Evolutionary conservation across 257 asterid genomes (phyloP).

Genomic region (Petunia axillaris): DNA sequence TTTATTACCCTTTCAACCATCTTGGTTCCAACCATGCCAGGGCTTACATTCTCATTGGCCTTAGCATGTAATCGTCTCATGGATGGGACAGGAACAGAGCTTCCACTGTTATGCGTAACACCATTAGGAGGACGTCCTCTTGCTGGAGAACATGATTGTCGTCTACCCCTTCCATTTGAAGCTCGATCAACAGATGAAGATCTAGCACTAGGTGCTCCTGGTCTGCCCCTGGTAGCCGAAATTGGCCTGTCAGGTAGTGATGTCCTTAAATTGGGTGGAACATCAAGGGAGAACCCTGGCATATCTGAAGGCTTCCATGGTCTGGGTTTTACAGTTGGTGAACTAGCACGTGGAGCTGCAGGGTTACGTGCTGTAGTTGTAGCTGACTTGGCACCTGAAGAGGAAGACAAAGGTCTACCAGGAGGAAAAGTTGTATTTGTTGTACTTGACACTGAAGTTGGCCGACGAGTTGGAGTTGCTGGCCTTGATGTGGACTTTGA

Average conservation of each 20-base stretch:
- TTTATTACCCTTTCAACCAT: slow-evolving; percentile 97
- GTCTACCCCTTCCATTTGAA: slow-evolving; percentile 81
- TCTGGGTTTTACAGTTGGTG: slow-evolving; percentile 82
- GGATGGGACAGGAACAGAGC: slow-evolving; percentile 80
- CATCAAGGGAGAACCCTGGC: slow-evolving; percentile 95
- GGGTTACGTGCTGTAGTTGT: slow-evolving; percentile 52
- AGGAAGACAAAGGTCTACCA: slow-evolving; percentile 50
- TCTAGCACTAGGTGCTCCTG: slow-evolving; percentile 85
- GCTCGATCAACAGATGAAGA: slow-evolving; percentile 86
- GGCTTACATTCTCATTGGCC: slow-evolving; percentile 93
- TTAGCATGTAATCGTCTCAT: slow-evolving; percentile 77
- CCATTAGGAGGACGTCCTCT: slow-evolving; percentile 99
- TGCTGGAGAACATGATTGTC: slow-evolving; percentile 95
- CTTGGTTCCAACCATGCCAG: slow-evolving; percentile 78
- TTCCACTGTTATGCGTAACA: slow-evolving; percentile 68
- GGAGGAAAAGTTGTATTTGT: slow-evolving; percentile 46
- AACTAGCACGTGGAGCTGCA: slow-evolving; percentile 61
- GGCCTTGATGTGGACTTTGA: slow-evolving; percentile 76
- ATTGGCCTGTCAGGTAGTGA: slow-evolving; percentile 84
- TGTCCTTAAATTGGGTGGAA: slow-evolving; percentile 91
- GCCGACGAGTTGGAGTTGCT: slow-evolving; percentile 85
- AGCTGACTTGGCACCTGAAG: slow-evolving; percentile 53
- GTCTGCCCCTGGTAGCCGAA: slow-evolving; percentile 94
- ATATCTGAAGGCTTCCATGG: slow-evolving; percentile 97
- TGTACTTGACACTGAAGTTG: slow-evolving; percentile 42